Percentiles rank a stretch among this genome's conserved stretches.
Evolutionary conservation across 441 rosid genomes (phyloP).

Genomic region (Kokia cookei): DNA sequence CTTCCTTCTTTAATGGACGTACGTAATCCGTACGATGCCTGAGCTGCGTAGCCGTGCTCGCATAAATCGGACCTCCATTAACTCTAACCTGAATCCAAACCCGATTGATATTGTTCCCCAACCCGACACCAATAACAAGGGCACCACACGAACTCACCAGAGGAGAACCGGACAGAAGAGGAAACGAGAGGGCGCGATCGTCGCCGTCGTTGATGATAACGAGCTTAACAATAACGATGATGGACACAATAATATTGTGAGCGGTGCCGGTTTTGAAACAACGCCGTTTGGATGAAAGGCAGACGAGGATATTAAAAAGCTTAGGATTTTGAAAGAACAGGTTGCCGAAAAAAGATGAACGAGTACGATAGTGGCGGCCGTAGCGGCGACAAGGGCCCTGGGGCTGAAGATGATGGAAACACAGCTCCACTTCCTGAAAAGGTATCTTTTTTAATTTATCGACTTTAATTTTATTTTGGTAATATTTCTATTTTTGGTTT

Average conservation of each 20-base stretch:
- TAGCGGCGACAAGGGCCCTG: constrained; percentile 52
- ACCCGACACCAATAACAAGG: constrained; percentile 1
- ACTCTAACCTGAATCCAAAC: constrained; percentile 20
- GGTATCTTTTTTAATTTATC: constrained; percentile 22
- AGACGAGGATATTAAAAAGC: constrained; percentile 8
- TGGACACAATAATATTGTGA: constrained; percentile 5
- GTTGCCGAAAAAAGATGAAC: constrained; percentile 43
- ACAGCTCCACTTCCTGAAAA: constrained; percentile 82
- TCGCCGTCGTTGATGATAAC: constrained; percentile 13
- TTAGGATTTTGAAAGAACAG: constrained; percentile 23
- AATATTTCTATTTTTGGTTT: not conserved
- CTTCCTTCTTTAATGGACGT: constrained; percentile 21
- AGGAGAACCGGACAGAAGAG: constrained; percentile 16
- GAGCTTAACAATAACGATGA: constrained; percentile 4
- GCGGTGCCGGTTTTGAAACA: constrained; percentile 6
- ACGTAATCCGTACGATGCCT: constrained; percentile 34
- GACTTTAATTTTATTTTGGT: not conserved
- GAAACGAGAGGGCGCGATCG: constrained; percentile 16
- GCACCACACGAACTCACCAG: constrained; percentile 20
- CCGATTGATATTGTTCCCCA: constrained; percentile 6
- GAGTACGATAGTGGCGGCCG: constrained; percentile 61
- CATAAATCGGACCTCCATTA: constrained; percentile 28
- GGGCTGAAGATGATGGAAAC: constrained; percentile 78
- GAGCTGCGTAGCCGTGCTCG: constrained; percentile 43
- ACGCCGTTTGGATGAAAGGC: constrained; percentile 16